Evolutionary conservation across 768 basidiomycete species (phyloP).

Genomic region (Fomitopsis pulvina): DNA sequence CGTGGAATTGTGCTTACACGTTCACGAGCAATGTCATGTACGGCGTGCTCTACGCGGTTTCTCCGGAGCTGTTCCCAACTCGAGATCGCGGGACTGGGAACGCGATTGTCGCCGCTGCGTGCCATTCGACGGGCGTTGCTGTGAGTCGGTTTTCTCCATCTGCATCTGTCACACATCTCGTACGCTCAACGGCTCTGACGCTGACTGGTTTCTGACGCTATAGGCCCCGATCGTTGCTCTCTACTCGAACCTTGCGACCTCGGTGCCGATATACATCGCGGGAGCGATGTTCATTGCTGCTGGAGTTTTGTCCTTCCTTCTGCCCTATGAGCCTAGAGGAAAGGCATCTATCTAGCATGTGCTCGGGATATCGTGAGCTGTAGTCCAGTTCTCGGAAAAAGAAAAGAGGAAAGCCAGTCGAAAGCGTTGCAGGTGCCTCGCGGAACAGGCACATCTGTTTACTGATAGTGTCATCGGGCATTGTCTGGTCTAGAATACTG

Average conservation of each 20-base stretch:
- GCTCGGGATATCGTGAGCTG: too few relatives aligned
- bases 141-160: conserved; percentile 22
- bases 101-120: conserved; percentile 43
- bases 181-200: not conserved
- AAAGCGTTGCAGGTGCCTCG: too few relatives aligned
- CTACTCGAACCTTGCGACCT: conserved; percentile 37
- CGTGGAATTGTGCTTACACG: conserved; percentile 53
- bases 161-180: not conserved
- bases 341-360: conserved; percentile 37
- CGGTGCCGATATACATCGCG: conserved; percentile 47
- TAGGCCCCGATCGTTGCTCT: conserved; percentile 44
- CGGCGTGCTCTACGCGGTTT: conserved; percentile 34
- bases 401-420: too few relatives aligned
- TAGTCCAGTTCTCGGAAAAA: too few relatives aligned
- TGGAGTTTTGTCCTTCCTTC: conserved; percentile 38
- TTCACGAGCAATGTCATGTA: conserved; percentile 56
- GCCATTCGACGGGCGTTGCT: conserved; percentile 54
- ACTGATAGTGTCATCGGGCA: too few relatives aligned
- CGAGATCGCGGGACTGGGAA: conserved; percentile 51
- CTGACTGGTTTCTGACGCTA: not conserved
- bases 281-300: conserved; percentile 44
- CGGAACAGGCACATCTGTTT: too few relatives aligned
- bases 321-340: conserved; percentile 54
- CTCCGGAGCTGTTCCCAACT: conserved; percentile 51
- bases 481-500: too few relatives aligned